phyloP scores from a whole-genome alignment of 345 rosid genomes.

The Gossypium ekmanianum region DNA sequence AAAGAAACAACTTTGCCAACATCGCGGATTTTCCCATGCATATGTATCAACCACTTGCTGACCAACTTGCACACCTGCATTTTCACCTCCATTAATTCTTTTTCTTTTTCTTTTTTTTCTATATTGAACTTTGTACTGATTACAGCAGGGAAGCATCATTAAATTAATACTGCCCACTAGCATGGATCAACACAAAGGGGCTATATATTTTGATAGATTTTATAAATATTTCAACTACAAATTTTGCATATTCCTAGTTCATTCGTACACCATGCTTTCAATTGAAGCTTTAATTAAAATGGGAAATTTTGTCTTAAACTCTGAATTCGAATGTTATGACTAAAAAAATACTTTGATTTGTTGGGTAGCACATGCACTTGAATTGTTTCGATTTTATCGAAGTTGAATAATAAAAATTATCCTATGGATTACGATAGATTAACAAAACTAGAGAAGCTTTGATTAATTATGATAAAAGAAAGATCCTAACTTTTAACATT shows the following conservation, averaged over 20 bases:
- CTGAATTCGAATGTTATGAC: no score
- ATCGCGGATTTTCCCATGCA: constrained; percentile 3
- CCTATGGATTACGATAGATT: background rate
- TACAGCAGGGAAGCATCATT: background rate
- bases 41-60: background rate
- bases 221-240: no score
- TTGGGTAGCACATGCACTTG: background rate
- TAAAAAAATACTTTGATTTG: no score
- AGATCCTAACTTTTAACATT: no score
- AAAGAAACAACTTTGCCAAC: background rate
- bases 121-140: background rate
- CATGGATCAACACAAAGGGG: background rate
- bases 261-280: no score
- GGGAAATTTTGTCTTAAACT: no score
- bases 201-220: no score
- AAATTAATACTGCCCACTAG: background rate
- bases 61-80: background rate
- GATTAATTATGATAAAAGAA: no score
- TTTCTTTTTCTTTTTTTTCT: background rate
- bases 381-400: background rate
- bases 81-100: background rate
- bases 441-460: no score
- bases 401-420: background rate
- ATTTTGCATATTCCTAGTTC: no score
- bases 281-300: no score